phyloP scores from a whole-genome alignment of 495 filamentous ascomycete genomes.

The Hypomontagnella submonticulosa region DNA sequence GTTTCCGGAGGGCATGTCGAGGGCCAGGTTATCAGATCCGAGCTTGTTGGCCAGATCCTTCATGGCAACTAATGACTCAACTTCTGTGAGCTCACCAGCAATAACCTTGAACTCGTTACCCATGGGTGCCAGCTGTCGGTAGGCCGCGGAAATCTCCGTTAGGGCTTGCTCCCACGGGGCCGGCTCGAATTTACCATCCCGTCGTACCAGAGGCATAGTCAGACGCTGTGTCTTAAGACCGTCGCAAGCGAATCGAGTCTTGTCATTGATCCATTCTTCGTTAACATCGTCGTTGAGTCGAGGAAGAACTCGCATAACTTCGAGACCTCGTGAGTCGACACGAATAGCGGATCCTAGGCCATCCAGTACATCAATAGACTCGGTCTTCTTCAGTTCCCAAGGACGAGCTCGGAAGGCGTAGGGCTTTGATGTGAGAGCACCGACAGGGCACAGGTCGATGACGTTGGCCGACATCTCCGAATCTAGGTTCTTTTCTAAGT shows the following conservation, averaged over 20 bases:
- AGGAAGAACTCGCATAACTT: constrained; percentile 94
- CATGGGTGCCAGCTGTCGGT: constrained; percentile 77
- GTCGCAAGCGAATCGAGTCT: constrained; percentile 95
- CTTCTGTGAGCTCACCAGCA: constrained; percentile 89
- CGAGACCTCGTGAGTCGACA: constrained; percentile 90
- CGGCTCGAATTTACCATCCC: constrained; percentile 87
- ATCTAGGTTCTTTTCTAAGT: constrained; percentile 90
- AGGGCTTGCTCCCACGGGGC: constrained; percentile 95
- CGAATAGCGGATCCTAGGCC: constrained; percentile 93
- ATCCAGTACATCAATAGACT: constrained; percentile 94
- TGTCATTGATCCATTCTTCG: constrained; percentile 99
- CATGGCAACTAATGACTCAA: constrained; percentile 92
- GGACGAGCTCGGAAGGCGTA: constrained; percentile 97
- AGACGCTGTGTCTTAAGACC: constrained; percentile 95
- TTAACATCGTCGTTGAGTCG: constrained; percentile 97
- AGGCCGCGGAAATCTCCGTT: constrained; percentile 81
- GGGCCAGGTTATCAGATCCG: constrained; percentile 92
- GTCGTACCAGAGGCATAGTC: constrained; percentile 89
- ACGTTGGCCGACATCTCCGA: constrained; percentile 96
- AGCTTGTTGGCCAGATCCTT: constrained; percentile 97
- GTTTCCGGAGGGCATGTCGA: constrained; percentile 87
- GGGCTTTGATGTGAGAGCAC: constrained; percentile 94
- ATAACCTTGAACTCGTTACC: constrained; percentile 96
- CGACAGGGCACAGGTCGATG: constrained; percentile 97
- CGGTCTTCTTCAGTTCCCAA: constrained; percentile 93